These are phyloP conservation scores for Carex littledalei DNA, from an alignment of 176 grass and related monocot genomes.

Conservation along the genomic window DNA sequence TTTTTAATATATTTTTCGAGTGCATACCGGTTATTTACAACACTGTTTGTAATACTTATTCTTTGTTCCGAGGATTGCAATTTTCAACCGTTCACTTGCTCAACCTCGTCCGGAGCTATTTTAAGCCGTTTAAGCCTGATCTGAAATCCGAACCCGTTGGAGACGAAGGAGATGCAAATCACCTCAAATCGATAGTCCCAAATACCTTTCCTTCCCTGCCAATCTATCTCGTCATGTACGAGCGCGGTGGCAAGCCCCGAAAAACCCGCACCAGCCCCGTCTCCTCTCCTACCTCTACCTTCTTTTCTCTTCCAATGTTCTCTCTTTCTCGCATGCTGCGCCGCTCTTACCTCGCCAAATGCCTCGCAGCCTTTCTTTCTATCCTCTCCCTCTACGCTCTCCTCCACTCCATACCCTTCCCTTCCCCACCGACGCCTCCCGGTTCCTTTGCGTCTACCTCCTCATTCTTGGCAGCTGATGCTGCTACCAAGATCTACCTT, in stretches of 20 bases:
- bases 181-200: not conserved
- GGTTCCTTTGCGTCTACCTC: slow-evolving; percentile 7
- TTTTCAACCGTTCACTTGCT: no score
- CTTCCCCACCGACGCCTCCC: not conserved
- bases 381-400: slow-evolving; percentile 38
- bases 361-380: not conserved
- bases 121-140: no score
- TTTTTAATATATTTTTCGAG: no score
- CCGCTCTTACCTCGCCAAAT: slow-evolving; percentile 19
- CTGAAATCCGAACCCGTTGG: no score
- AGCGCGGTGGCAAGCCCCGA: slow-evolving; percentile 53
- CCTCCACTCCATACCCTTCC: slow-evolving; percentile 17
- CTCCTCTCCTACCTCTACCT: slow-evolving; percentile 34
- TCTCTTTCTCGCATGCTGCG: not conserved
- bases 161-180: not conserved
- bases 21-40: no score
- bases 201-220: not conserved
- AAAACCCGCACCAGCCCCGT: slow-evolving; percentile 34
- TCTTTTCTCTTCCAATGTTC: slow-evolving; percentile 16
- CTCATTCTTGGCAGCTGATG: not conserved
- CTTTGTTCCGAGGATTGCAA: no score
- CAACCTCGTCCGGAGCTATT: no score
- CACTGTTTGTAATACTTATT: no score
- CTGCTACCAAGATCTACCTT: slow-evolving; percentile 70
- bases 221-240: slow-evolving; percentile 36